These are phyloP conservation scores for Leccinum subrobustum DNA, from an alignment of 1,284 basidiomycete genomes.

Conservation along the genomic window DNA sequence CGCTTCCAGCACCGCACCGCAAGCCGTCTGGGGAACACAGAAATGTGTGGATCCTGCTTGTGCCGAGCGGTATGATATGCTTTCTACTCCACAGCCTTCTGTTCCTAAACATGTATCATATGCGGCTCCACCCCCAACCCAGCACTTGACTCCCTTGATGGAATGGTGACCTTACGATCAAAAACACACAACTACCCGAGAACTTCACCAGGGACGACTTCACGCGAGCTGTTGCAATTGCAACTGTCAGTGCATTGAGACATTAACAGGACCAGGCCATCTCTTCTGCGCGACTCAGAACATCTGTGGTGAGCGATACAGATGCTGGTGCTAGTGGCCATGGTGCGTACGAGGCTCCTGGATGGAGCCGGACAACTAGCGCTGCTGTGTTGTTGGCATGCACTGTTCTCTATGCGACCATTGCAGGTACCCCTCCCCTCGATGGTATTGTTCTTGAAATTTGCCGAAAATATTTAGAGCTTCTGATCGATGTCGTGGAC, in stretches of 20 bases:
- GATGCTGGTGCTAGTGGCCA: conserved; percentile 55
- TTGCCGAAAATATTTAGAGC: conserved; percentile 52
- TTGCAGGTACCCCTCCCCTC: conserved; percentile 70
- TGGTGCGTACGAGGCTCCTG: conserved; percentile 93
- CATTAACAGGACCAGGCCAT: conserved; percentile 64
- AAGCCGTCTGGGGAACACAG: conserved; percentile 32
- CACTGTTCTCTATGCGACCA: conserved; percentile 92
- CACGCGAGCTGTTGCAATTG: conserved; percentile 86
- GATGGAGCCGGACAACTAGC: conserved; percentile 87
- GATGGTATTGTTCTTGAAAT: neutral
- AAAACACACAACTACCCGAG: conserved; percentile 60
- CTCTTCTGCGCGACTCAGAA: conserved; percentile 45
- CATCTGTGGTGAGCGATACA: conserved; percentile 30
- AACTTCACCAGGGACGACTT: conserved; percentile 84
- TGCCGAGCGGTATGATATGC: conserved; percentile 28
- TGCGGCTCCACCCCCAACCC: conserved; percentile 42
- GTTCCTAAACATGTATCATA: conserved; percentile 49
- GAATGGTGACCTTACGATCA: conserved; percentile 75
- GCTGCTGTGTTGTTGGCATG: conserved; percentile 87
- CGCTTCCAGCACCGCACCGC: conserved; percentile 25
- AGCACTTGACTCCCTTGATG: conserved; percentile 64
- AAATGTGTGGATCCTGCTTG: conserved; percentile 46
- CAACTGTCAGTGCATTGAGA: conserved; percentile 74
- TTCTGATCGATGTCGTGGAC: conserved; percentile 95
- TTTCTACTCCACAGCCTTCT: conserved; percentile 43